Evolutionary conservation across 2,329 filamentous ascomycete species (phyloP).

Genomic region (Phyllosticta citrichinensis): DNA sequence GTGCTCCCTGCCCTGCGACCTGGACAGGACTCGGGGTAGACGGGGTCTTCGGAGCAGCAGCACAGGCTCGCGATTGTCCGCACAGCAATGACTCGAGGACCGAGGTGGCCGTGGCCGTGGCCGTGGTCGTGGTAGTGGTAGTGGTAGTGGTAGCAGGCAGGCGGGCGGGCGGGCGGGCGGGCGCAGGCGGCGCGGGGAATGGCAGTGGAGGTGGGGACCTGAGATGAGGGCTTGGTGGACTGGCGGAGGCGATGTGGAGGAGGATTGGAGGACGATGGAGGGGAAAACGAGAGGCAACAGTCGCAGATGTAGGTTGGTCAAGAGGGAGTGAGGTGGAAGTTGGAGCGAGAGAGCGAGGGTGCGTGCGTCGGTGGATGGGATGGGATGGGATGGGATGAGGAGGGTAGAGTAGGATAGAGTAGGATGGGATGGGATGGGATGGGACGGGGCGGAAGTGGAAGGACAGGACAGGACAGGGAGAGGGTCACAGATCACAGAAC

Average conservation of each 20-base stretch:
- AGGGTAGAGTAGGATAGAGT: too few species aligned
- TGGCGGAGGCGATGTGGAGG: neutral
- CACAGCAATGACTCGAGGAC: neutral
- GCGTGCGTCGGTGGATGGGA: too few species aligned
- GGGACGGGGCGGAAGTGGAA: neutral
- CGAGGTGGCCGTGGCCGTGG: neutral
- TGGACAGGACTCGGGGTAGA: neutral
- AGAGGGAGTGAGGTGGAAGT: too few species aligned
- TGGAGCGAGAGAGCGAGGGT: too few species aligned
- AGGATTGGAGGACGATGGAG: neutral
- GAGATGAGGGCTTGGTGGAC: conserved; percentile 5
- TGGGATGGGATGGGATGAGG: too few species aligned
- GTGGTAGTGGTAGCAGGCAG: neutral
- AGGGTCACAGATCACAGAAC: neutral
- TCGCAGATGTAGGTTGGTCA: too few species aligned
- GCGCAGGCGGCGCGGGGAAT: conserved; percentile 5
- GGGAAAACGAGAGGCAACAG: too few species aligned
- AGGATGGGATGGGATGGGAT: too few species aligned
- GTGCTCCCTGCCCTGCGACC: conserved; percentile 13
- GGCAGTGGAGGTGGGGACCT: conserved; percentile 1
- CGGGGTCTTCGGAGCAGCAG: neutral
- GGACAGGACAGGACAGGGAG: neutral
- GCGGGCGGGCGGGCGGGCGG: neutral
- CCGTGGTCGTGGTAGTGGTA: neutral
- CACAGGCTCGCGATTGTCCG: neutral